A percentile compares a stretch with the other conserved stretches of the same genome.
Evolutionary conservation across 2,329 filamentous ascomycete species (phyloP).

Genomic region (Orbilia blumenaviensis): DNA sequence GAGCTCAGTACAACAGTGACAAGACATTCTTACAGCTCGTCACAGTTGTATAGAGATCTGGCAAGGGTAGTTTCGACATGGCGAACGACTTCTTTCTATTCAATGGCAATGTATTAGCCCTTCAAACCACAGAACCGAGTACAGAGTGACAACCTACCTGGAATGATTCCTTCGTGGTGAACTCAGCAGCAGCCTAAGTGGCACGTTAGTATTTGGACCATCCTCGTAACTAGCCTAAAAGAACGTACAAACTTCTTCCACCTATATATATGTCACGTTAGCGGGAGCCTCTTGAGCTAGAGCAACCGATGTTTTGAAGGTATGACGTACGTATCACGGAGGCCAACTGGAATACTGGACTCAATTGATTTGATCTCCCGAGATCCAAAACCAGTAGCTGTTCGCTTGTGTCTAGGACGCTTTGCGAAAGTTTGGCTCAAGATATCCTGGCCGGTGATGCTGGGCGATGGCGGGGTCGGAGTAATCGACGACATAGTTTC

Average conservation of each 20-base stretch:
- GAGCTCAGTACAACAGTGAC: background rate
- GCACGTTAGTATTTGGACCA: background rate
- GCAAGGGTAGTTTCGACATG: constrained; percentile 97
- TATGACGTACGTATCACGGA: constrained; percentile 56
- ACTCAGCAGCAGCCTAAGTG: constrained; percentile 56
- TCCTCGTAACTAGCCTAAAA: background rate
- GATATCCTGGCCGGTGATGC: constrained; percentile 61
- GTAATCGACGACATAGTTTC: constrained; percentile 50
- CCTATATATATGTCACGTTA: constrained; percentile 48
- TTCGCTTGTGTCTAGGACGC: constrained; percentile 96
- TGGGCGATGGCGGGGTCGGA: constrained; percentile 55
- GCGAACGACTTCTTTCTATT: constrained; percentile 80
- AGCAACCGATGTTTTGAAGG: background rate
- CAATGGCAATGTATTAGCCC: background rate
- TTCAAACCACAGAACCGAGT: background rate
- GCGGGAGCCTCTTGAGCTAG: constrained; percentile 9
- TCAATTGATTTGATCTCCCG: constrained; percentile 93
- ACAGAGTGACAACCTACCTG: constrained; percentile 46
- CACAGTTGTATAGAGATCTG: constrained; percentile 96
- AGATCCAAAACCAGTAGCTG: constrained; percentile 91
- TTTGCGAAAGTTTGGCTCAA: constrained; percentile 80
- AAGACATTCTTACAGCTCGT: constrained; percentile 70
- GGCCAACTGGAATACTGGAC: constrained; percentile 59
- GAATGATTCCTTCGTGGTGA: constrained; percentile 57
- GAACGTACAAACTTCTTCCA: constrained; percentile 58